Conservation (phyloP, 495 filamentous ascomycete genomes). For the Hyaloscypha variabilis region DNA sequence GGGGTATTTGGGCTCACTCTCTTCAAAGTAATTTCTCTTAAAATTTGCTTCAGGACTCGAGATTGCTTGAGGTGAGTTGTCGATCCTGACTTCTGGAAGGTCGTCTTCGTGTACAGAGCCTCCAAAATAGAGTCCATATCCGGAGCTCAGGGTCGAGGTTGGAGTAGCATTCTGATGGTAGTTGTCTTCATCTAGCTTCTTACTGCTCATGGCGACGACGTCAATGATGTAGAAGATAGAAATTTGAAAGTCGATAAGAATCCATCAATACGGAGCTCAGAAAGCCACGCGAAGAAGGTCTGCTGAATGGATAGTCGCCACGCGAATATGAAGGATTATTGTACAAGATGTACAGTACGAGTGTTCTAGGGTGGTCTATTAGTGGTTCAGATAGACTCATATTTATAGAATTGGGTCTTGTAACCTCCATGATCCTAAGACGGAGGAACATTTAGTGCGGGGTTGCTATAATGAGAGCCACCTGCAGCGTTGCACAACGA, state of each 20-base stretch:
- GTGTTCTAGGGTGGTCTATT: no score
- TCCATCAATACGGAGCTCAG: no score
- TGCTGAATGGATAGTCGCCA: no score
- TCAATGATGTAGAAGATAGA: background rate
- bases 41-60: background rate
- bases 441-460: background rate
- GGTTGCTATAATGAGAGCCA: background rate
- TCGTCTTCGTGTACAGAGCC: background rate
- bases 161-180: background rate
- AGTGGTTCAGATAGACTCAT: background rate
- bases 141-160: background rate
- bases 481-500: background rate
- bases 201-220: background rate
- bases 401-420: background rate
- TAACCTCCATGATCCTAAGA: background rate
- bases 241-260: background rate
- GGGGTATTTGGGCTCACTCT: background rate
- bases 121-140: background rate
- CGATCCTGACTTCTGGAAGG: background rate
- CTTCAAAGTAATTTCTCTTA: background rate
- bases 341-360: no score
- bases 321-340: no score
- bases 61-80: background rate
- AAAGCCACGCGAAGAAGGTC: no score
- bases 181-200: background rate